Base-by-base conservation (phyloP, 2,329 filamentous ascomycete genomes). In the Cladosporium sp. region DNA sequence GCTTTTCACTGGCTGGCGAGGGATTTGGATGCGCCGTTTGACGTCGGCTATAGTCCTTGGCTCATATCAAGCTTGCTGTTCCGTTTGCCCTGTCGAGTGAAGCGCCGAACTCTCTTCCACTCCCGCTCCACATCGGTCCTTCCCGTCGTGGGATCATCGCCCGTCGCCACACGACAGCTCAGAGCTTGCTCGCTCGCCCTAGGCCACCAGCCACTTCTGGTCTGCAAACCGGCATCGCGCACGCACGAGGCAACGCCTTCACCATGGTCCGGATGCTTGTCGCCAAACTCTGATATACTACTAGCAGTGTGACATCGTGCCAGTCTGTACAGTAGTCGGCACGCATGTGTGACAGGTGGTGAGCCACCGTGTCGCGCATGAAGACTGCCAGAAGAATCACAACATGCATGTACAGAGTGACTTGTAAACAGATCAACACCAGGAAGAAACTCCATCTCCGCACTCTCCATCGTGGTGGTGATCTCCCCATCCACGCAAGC, bases 31-130 rank as follows among this genome's bases (percentile, higher is more conserved):
- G 21, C 30, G 54, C 54, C 54, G 51, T 32, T 57, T 13, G 16
- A 23, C 54, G 14, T 57, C 54, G 54, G 54, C 54, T 36, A 57
- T 57, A 57, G 54, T 36, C 30, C 54, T 57, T 57, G 54, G 54
- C 54, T 36, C n/a, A 57, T 57, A 57, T 57, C 54, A 57, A 57
- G 54, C 54, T 57, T 57, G 28, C 54, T 54, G 54, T 57, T 39
- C 54, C 32, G 54, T 57, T 57, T 57, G 54, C 54, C 26, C 28
- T 36, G 30, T 57, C 53, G 28, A 34, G 53, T 7, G 30, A 23
- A 39, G 54, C 54, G 30, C 30, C 54, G 8, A 39, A 57, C 7
- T 36, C 32, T 26, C 8, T 13, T 21, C 39, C 5, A 16, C 2
- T 14, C 4, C 16, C 36, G 36, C 36, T n/a, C 39, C 39, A 46